These are phyloP conservation scores for Akanthomyces muscarius DNA, from an alignment of 2,329 filamentous ascomycete species.

Conservation along the genomic window DNA sequence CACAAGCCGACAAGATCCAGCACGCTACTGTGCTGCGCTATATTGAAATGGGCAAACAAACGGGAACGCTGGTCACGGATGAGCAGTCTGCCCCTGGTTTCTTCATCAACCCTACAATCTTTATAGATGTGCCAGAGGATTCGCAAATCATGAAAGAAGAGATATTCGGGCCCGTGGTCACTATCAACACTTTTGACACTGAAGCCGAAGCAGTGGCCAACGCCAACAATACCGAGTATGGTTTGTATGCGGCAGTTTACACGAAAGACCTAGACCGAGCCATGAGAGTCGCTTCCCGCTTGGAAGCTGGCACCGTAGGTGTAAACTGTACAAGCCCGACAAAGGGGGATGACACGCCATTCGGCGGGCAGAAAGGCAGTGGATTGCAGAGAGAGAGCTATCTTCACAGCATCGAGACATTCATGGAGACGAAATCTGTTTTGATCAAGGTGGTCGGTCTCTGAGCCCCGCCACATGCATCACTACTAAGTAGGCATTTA, in stretches of 20 bases:
- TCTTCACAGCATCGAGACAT: conserved; percentile 22
- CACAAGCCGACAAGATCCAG: conserved; percentile 48
- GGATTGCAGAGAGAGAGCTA: conserved; percentile 19
- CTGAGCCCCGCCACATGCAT: neutral
- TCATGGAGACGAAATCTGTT: conserved; percentile 24
- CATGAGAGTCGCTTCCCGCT: conserved; percentile 43
- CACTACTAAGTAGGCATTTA: too few species aligned
- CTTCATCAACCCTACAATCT: neutral
- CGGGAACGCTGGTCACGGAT: conserved; percentile 20
- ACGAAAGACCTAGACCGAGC: conserved; percentile 48
- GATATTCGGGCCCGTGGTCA: conserved; percentile 61
- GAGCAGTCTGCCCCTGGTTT: conserved; percentile 4
- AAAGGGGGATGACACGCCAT: conserved; percentile 21
- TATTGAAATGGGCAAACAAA: conserved; percentile 44
- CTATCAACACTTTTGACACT: conserved; percentile 43
- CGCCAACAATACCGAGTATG: conserved; percentile 47
- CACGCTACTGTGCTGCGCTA: conserved; percentile 44
- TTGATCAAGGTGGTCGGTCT: conserved; percentile 19
- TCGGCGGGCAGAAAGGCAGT: conserved; percentile 24
- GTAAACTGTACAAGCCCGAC: conserved; percentile 44
- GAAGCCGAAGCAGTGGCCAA: conserved; percentile 31
- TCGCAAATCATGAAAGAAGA: conserved; percentile 54
- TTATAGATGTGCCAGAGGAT: conserved; percentile 9
- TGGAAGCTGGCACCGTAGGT: conserved; percentile 59
- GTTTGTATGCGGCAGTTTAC: conserved; percentile 54